Conservation (phyloP, 371 early-diverging fungal genomes). For the Rhizopus stolonifer region DNA sequence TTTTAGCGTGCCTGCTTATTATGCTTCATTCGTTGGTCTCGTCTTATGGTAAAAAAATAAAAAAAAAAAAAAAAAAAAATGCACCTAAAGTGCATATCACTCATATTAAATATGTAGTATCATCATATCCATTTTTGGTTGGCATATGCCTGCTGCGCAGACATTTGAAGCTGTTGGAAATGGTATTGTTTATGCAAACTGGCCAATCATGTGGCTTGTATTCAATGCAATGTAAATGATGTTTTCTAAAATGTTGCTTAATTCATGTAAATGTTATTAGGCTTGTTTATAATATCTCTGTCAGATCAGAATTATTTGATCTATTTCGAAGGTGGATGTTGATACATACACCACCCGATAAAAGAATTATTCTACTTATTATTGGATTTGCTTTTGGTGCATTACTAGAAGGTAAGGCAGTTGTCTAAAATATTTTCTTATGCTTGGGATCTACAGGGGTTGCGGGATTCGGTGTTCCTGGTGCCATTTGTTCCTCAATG, state of each 20-base stretch:
- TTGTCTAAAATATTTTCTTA: neutral
- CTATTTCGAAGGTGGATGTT: conserved; percentile 48
- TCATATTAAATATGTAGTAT: conserved; percentile 18
- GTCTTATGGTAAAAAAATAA: conserved; percentile 35
- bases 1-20: conserved; percentile 36
- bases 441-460: conserved; percentile 20
- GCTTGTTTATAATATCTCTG: conserved; percentile 40
- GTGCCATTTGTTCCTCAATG: conserved; percentile 46
- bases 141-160: conserved; percentile 49
- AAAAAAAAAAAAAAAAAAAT: too few relatives aligned
- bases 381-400: conserved; percentile 44
- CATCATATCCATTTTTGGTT: conserved; percentile 46
- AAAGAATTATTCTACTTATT: conserved; percentile 36
- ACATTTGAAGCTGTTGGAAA: conserved; percentile 40
- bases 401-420: conserved; percentile 33
- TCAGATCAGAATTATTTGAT: conserved; percentile 41
- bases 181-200: conserved; percentile 44
- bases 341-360: conserved; percentile 39
- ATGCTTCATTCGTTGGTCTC: conserved; percentile 33
- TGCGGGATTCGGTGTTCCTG: conserved; percentile 49
- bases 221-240: conserved; percentile 36
- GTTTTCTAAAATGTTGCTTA: neutral
- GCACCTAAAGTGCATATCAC: neutral
- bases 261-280: conserved; percentile 8
- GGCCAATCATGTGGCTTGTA: conserved; percentile 56